Base-by-base conservation (phyloP, 208 protist species). In the Trypanosomatidae sp. region DNA sequence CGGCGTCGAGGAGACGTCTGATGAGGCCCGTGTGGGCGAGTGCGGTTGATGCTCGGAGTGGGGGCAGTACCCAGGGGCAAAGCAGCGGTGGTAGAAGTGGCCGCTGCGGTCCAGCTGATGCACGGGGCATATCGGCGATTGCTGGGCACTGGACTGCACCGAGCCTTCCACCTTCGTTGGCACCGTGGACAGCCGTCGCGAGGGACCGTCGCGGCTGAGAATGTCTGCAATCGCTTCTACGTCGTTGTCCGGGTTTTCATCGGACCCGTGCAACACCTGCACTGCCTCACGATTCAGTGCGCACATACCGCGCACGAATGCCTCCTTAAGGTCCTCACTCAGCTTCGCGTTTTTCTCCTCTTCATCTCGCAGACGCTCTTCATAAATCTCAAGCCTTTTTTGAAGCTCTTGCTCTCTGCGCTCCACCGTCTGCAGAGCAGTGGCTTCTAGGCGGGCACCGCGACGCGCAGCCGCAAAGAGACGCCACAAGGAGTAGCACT, bases 251-350 rank as follows among this genome's bases (percentile, higher is more conserved):
- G 85, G 75, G 19, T 58, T 77, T 22, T 52, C 68, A 39, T 85
- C 77, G 1, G 62, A 43, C 3, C 88, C 84, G 15, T 84, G 77
- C 30, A 97, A 82, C 19, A 93, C 89, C 36, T 95, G 85, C 73
- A 96, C 89, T 6, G 95, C 95, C 72, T 98, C 95, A 6, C 90
- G 90, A 69, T 97, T 97, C 59, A 98, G 73, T 3, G 95, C 92
- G 55, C 88, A 93, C 43, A 97, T 88, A 5, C 95, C 93, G 0
- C 89, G 85, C 53, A 97, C 82, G 74, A 98, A 95, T 0, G 92
- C 91, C 1, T 79, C 82, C 75, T 89, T 92, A 59, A 95, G 73
- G 22, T 88, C 69, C 44, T 92, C 92, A 30, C 90, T 89, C 60
- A 95, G 52, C 1, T 56, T 70, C 19, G 71, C 74, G 25, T 82